These are phyloP conservation scores for Aureobasidium musti DNA, from an alignment of 2,329 filamentous ascomycete genomes.

Conservation along the genomic window DNA sequence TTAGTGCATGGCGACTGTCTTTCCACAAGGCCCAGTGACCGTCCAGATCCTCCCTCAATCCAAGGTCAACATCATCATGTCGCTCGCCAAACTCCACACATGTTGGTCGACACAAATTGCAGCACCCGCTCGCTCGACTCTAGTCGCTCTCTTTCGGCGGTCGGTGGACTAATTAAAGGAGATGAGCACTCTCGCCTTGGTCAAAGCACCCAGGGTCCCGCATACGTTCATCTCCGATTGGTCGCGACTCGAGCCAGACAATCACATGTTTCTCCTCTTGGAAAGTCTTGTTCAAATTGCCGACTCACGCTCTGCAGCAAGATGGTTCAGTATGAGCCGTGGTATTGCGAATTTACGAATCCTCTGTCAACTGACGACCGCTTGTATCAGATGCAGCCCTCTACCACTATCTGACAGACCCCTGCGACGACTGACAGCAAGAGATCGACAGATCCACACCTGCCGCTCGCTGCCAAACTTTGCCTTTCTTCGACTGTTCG, in stretches of 20 bases:
- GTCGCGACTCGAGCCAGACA: conserved; percentile 1
- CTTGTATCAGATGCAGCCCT: conserved; percentile 24
- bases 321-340: conserved; percentile 5
- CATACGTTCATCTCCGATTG: background rate
- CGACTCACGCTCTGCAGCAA: conserved; percentile 12
- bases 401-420: conserved; percentile 1
- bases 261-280: background rate
- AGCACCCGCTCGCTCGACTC: conserved; percentile 8
- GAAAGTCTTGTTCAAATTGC: conserved; percentile 3
- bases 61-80: conserved; percentile 15
- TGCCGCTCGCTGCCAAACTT: conserved; percentile 17
- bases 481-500: conserved; percentile 18
- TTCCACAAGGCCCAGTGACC: background rate
- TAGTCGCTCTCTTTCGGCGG: conserved; percentile 20
- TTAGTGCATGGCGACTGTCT: conserved; percentile 21
- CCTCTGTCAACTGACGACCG: conserved; percentile 8
- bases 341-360: background rate
- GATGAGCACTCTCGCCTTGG: conserved; percentile 11
- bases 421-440: conserved; percentile 4
- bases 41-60: conserved; percentile 15
- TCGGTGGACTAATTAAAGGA: conserved; percentile 15
- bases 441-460: conserved; percentile 18
- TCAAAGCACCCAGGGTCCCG: background rate
- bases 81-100: conserved; percentile 9
- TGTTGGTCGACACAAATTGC: conserved; percentile 17